A percentile compares a stretch with the other conserved stretches of the same genome.
phyloP scores from a whole-genome alignment of 768 basidiomycete genomes.

The Grammothele lineata region DNA sequence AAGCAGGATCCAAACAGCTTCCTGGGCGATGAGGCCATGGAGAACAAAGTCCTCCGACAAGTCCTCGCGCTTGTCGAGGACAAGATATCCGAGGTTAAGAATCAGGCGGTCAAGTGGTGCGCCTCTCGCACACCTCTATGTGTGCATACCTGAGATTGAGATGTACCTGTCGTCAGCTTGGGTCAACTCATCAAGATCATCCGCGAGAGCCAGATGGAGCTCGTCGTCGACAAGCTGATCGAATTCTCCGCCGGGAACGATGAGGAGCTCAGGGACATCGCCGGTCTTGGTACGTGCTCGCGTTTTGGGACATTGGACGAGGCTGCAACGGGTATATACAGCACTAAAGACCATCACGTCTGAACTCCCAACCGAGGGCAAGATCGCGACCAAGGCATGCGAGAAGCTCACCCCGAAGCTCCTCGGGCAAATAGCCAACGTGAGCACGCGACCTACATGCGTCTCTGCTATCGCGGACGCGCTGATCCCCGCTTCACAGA shows the following conservation, averaged over 20 bases:
- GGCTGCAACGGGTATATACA: constrained; percentile 25
- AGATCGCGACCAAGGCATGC: constrained; percentile 74
- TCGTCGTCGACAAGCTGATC: constrained; percentile 86
- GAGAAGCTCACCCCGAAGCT: constrained; percentile 82
- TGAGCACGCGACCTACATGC: constrained; percentile 28
- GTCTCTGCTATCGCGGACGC: not conserved
- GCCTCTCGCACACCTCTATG: constrained; percentile 15
- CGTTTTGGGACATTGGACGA: not conserved
- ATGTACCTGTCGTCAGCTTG: constrained; percentile 44
- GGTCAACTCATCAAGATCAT: constrained; percentile 90
- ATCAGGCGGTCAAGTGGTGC: constrained; percentile 93
- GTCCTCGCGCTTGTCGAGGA: constrained; percentile 88
- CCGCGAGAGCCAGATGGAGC: constrained; percentile 75
- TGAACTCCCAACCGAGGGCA: constrained; percentile 80
- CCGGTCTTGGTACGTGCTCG: constrained; percentile 68
- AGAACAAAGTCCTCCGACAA: constrained; percentile 79
- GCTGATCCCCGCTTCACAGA: constrained; percentile 31
- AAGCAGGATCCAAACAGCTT: constrained; percentile 72
- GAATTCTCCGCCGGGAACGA: constrained; percentile 82
- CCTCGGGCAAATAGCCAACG: constrained; percentile 73
- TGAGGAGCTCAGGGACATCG: constrained; percentile 92
- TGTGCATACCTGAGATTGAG: not conserved
- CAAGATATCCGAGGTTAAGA: constrained; percentile 97
- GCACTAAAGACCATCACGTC: constrained; percentile 94
- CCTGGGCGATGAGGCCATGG: constrained; percentile 78